Conservation (phyloP, 73 alveolate genomes). For the Tetrahymena malaccensis region DNA sequence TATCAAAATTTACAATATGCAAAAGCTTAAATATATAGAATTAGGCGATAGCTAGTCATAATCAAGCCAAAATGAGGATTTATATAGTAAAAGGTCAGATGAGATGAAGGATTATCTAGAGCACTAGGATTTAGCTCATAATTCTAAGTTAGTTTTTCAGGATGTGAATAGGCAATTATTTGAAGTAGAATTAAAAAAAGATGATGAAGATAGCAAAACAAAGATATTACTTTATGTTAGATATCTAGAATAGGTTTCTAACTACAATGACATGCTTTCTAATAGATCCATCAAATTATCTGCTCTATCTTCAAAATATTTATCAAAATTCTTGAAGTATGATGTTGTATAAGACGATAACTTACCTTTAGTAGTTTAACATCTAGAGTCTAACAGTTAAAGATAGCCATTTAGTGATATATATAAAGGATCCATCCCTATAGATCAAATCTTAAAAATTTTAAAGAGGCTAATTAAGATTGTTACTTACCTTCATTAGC, state of each 20-base stretch:
- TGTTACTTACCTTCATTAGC: background rate
- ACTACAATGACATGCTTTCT: background rate
- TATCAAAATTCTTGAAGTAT: background rate
- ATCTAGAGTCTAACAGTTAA: background rate
- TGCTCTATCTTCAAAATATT: background rate
- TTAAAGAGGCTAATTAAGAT: background rate
- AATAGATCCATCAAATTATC: background rate
- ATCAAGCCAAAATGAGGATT: background rate
- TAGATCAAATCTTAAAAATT: background rate
- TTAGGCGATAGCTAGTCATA: background rate
- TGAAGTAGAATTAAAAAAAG: background rate
- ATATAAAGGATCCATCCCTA: background rate
- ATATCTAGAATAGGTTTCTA: background rate
- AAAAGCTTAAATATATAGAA: background rate
- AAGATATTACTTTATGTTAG: background rate
- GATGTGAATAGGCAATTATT: background rate
- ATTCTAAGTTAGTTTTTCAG: background rate
- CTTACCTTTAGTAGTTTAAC: background rate
- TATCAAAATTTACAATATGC: background rate
- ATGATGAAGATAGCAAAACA: background rate
- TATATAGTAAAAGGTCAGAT: background rate
- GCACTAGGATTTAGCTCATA: background rate
- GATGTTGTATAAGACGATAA: background rate
- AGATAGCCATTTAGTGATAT: background rate
- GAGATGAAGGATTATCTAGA: background rate